Evolutionary conservation across 1,284 basidiomycete species (phyloP).

Genomic region (Amylostereum areolatum): DNA sequence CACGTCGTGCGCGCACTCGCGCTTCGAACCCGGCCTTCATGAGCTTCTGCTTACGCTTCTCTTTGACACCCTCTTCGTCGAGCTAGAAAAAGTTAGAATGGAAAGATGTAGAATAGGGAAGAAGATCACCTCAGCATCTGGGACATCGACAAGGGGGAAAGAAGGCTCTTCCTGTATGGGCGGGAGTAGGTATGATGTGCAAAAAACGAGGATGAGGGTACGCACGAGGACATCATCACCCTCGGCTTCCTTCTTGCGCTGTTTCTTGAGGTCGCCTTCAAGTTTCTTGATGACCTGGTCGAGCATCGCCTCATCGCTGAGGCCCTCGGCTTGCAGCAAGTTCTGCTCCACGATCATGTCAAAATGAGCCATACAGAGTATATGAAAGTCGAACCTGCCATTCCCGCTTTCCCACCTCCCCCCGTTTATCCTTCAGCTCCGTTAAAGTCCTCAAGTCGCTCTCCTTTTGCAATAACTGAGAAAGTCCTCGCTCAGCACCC

Average conservation of each 20-base stretch:
- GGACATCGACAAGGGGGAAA: conserved; percentile 87
- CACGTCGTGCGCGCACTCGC: conserved; percentile 76
- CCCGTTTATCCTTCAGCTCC: conserved; percentile 59
- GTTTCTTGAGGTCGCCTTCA: conserved; percentile 32
- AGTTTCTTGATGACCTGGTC: conserved; percentile 33
- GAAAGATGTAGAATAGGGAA: not conserved
- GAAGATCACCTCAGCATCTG: conserved; percentile 75
- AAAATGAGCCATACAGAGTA: not conserved
- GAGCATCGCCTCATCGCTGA: conserved; percentile 37
- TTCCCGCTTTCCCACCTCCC: conserved; percentile 68
- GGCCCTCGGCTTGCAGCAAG: conserved; percentile 65
- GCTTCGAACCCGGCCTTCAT: conserved; percentile 96
- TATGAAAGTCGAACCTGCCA: conserved; percentile 48
- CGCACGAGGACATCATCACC: conserved; percentile 43
- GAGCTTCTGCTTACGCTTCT: conserved; percentile 91
- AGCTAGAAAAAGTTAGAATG: conserved; percentile 39
- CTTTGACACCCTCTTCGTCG: conserved; percentile 89
- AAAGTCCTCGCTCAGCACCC: not conserved
- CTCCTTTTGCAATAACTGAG: conserved; percentile 76
- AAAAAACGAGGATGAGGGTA: not conserved
- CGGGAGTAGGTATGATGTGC: not conserved
- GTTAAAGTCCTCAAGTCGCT: conserved; percentile 73
- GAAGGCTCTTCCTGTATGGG: conserved; percentile 66
- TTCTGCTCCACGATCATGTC: conserved; percentile 30
- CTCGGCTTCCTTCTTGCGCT: conserved; percentile 48